phyloP scores from a whole-genome alignment of 371 early-diverging fungal species.

The Actinomortierella wolfii region DNA sequence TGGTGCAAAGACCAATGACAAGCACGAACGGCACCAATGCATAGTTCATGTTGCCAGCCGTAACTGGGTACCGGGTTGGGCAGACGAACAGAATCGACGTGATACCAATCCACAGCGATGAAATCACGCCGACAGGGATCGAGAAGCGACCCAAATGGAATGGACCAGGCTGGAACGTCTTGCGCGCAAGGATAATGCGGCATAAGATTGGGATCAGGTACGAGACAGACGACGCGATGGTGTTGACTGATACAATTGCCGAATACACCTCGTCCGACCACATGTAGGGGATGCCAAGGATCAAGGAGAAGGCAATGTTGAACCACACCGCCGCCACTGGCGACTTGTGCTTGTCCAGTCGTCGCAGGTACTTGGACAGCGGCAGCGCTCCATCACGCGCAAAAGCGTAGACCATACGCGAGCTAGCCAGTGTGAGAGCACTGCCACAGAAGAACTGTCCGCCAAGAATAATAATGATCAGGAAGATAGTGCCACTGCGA shows the following conservation, averaged over 20 bases:
- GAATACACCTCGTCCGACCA: slow-evolving; percentile 58
- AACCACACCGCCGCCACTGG: slow-evolving; percentile 51
- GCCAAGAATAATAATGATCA: slow-evolving; percentile 59
- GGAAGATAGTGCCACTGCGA: slow-evolving; percentile 49
- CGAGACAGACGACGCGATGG: slow-evolving; percentile 70
- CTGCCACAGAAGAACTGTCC: slow-evolving; percentile 64
- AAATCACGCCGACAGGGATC: slow-evolving; percentile 51
- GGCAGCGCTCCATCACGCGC: slow-evolving; percentile 75
- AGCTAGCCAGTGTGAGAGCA: slow-evolving; percentile 57
- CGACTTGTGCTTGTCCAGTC: slow-evolving; percentile 50
- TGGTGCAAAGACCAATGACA: slow-evolving; percentile 48
- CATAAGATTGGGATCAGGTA: slow-evolving; percentile 70
- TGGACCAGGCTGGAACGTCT: slow-evolving; percentile 61
- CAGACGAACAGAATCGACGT: slow-evolving; percentile 65
- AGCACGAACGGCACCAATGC: slow-evolving; percentile 49
- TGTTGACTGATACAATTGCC: slow-evolving; percentile 71
- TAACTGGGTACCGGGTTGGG: slow-evolving; percentile 68
- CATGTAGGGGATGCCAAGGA: slow-evolving; percentile 54
- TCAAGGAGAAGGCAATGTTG: slow-evolving; percentile 48
- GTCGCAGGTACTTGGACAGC: slow-evolving; percentile 51
- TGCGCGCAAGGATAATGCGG: slow-evolving; percentile 55
- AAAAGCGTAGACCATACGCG: slow-evolving; percentile 76
- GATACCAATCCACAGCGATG: slow-evolving; percentile 60
- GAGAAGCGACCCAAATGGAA: slow-evolving; percentile 55
- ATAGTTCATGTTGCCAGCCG: slow-evolving; percentile 64